Conservation (phyloP, 139 green algal species). For the Eudorina sp. region DNA sequence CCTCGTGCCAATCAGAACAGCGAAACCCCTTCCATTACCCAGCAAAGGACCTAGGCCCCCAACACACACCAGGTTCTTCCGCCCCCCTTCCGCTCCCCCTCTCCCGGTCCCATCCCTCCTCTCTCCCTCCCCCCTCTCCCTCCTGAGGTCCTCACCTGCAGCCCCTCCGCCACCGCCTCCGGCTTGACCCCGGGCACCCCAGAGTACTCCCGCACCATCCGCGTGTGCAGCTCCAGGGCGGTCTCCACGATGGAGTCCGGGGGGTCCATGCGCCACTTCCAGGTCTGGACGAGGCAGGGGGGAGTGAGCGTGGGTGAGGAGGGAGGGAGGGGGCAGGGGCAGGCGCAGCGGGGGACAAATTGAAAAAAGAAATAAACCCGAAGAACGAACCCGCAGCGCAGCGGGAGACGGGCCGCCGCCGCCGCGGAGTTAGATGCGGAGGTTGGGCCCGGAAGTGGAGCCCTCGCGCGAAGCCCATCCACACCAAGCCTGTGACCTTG, state of each 20-base stretch:
- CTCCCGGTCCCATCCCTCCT: neutral
- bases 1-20: too few species aligned
- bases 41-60: too few species aligned
- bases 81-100: neutral
- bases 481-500: too few species aligned
- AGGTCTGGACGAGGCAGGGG: constrained; percentile 55
- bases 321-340: neutral
- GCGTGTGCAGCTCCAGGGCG: constrained; percentile 71
- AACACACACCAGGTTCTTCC: neutral
- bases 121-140: neutral
- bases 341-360: neutral
- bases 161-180: constrained; percentile 73
- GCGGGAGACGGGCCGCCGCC: too few species aligned
- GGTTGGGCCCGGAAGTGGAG: too few species aligned
- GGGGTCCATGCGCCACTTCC: constrained; percentile 86
- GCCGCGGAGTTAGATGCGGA: too few species aligned
- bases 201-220: constrained; percentile 86
- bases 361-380: too few species aligned
- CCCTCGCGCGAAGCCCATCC: too few species aligned
- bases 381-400: too few species aligned
- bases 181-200: constrained; percentile 81
- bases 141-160: neutral
- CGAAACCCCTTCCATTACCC: too few species aligned
- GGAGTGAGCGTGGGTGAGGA: neutral
- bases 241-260: constrained; percentile 75